phyloP scores from a whole-genome alignment of 1,284 basidiomycete genomes.

The Naganishia liquefaciens region DNA sequence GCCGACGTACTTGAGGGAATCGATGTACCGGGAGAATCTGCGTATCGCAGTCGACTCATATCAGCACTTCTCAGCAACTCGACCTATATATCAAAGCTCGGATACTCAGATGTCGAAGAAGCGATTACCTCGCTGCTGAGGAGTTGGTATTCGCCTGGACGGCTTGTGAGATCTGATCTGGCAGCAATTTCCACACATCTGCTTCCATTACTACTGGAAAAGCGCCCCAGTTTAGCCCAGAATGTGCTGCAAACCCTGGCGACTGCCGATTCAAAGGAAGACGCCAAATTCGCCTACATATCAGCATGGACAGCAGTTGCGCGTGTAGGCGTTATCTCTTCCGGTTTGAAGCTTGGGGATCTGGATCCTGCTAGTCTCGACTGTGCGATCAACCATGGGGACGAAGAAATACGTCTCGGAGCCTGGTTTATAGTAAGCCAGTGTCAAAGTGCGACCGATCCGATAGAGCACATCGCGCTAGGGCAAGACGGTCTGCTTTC shows the following conservation, averaged over 20 bases:
- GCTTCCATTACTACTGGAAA: constrained; percentile 12
- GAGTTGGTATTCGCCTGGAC: constrained; percentile 12
- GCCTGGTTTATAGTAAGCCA: constrained; percentile 24
- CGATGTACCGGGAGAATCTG: constrained; percentile 16
- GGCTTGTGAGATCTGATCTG: constrained; percentile 8
- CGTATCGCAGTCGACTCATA: constrained; percentile 19
- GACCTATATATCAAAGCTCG: constrained; percentile 7
- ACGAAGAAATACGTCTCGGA: constrained; percentile 25
- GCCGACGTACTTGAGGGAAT: constrained; percentile 13
- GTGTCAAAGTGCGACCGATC: constrained; percentile 25
- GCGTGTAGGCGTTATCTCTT: background rate
- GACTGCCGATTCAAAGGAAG: background rate
- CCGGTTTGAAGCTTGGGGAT: constrained; percentile 12
- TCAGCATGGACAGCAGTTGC: constrained; percentile 22
- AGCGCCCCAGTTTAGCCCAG: background rate
- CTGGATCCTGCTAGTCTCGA: constrained; percentile 14
- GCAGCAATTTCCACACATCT: constrained; percentile 9
- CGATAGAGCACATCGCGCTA: constrained; percentile 19
- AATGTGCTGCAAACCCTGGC: background rate
- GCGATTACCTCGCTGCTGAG: background rate
- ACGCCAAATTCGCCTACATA: constrained; percentile 4
- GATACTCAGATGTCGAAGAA: background rate
- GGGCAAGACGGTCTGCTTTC: constrained; percentile 1
- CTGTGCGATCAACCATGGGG: constrained; percentile 27
- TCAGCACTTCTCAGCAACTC: constrained; percentile 3